A percentile compares a stretch with the other conserved stretches of the same genome.
These are phyloP conservation scores for Fusarium tricinctum DNA, from an alignment of 2,329 filamentous ascomycete species.

Conservation along the genomic window DNA sequence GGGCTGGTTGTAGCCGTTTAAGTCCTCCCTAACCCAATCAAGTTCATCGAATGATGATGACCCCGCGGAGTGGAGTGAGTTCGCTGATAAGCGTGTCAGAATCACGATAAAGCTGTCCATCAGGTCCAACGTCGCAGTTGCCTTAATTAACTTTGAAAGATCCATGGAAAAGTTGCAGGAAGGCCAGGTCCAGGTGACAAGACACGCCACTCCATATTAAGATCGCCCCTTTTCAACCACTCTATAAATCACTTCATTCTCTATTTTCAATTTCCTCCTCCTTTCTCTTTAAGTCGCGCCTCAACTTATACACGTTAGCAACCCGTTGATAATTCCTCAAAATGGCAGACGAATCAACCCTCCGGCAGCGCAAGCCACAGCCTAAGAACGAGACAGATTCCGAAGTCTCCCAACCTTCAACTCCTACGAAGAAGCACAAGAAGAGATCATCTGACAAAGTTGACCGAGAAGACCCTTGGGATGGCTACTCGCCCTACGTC, in stretches of 20 bases:
- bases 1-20: conserved; percentile 23
- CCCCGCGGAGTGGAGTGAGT: conserved; percentile 41
- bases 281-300: neutral
- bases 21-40: conserved; percentile 32
- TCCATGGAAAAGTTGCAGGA: conserved; percentile 34
- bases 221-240: conserved; percentile 28
- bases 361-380: conserved; percentile 62
- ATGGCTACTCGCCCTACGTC: conserved; percentile 67
- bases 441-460: conserved; percentile 39
- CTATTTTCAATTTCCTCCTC: conserved; percentile 1
- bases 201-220: conserved; percentile 42
- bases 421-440: conserved; percentile 45
- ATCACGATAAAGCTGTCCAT: conserved; percentile 46
- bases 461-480: conserved; percentile 62
- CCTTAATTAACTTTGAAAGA: conserved; percentile 25
- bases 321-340: conserved; percentile 18
- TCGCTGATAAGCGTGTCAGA: conserved; percentile 34
- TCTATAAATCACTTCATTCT: conserved; percentile 18
- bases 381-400: conserved; percentile 38
- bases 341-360: conserved; percentile 58
- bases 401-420: conserved; percentile 45
- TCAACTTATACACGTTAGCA: neutral
- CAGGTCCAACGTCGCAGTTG: conserved; percentile 29
- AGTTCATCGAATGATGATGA: conserved; percentile 31
- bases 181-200: conserved; percentile 26